A percentile compares a stretch with the other conserved stretches of the same genome.
These are phyloP conservation scores for Alternaria brassicicola DNA, from an alignment of 2,329 filamentous ascomycete genomes.

Conservation along the genomic window DNA sequence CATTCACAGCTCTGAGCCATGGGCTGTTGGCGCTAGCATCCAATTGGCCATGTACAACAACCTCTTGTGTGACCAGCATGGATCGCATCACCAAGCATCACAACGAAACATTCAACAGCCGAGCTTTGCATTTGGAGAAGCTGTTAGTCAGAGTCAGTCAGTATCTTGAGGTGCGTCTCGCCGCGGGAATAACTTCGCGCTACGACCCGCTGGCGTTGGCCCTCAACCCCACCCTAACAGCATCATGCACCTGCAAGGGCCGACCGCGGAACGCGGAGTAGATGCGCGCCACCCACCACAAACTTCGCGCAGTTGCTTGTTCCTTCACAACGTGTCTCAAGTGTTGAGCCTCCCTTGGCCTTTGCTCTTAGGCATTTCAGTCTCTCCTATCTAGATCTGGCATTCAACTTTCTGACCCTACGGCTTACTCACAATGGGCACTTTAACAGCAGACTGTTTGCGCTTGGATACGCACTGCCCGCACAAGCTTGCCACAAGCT, in stretches of 20 bases:
- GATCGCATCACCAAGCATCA: neutral
- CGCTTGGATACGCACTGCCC: slow-evolving; percentile 46
- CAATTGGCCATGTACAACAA: neutral
- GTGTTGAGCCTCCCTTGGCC: neutral
- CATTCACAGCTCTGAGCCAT: neutral
- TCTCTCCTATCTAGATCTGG: neutral
- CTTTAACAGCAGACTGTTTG: slow-evolving; percentile 48
- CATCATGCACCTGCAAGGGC: slow-evolving; percentile 11
- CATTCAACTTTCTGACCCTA: neutral
- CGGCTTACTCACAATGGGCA: slow-evolving; percentile 40
- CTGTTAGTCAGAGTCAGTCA: neutral
- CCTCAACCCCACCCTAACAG: slow-evolving; percentile 45
- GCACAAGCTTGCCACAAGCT: slow-evolving; percentile 52
- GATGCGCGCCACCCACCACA: slow-evolving; percentile 7
- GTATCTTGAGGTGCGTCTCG: neutral
- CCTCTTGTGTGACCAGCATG: neutral
- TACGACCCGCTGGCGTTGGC: neutral
- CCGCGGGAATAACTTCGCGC: neutral
- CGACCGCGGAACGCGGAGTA: slow-evolving; percentile 4
- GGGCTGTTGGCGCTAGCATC: neutral
- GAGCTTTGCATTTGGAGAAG: neutral
- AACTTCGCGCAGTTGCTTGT: neutral
- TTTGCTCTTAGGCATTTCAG: neutral
- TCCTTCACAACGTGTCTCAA: neutral
- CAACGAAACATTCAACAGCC: neutral